Evolutionary conservation across 495 filamentous ascomycete species (phyloP), one percentile per base, ranked within the genome.

Genomic region (Aspergillus biplanus): DNA sequence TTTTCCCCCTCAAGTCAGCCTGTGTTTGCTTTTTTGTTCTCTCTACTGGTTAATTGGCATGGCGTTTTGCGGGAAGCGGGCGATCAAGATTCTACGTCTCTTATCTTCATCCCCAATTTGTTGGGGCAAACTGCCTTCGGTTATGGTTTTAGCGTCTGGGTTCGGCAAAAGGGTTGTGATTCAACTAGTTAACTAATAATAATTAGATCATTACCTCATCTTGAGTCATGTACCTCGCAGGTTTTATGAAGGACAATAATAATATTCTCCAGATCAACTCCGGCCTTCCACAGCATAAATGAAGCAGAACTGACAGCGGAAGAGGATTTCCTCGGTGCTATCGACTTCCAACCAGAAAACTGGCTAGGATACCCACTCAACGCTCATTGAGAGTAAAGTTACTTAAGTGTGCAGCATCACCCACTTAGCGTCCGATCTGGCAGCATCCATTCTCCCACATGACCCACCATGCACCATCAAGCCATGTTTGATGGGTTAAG

Each of bases 371-470:
- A 27, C 21, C 16, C 47, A 50, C 8, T 52, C 46, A 11, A 33
- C 48, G 39, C 56, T 47, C 37, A 39, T 66, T 55, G 46, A 11
- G 47, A 47, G 52, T 56, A 62, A 62, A 66, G 49, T 63, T 59
- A 42, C 55, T 6, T 33, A 57, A 66, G 49, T 59, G 37, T 59
- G 48, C 54, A 35, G 53, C 52, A 57, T 58, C 61, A 34, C 54
- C 62, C 56, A 64, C 62, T 64, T 64, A 64, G 62, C 49, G 56
- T 59, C 34, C 27, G 62, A 65, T 65, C 62, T 63, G 58, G 34
- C 58, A 60, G 58, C 35, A 52, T 42, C 58, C 58, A 18, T 60
- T 34, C 50, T 44, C 55, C 55, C 55, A 58, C 56, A 49, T 50
- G 39, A 44, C n/a, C 16, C 35, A 57, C 39, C 18, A 33, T 33